phyloP scores from a whole-genome alignment of 441 rosid species.

The Viola pubescens region DNA sequence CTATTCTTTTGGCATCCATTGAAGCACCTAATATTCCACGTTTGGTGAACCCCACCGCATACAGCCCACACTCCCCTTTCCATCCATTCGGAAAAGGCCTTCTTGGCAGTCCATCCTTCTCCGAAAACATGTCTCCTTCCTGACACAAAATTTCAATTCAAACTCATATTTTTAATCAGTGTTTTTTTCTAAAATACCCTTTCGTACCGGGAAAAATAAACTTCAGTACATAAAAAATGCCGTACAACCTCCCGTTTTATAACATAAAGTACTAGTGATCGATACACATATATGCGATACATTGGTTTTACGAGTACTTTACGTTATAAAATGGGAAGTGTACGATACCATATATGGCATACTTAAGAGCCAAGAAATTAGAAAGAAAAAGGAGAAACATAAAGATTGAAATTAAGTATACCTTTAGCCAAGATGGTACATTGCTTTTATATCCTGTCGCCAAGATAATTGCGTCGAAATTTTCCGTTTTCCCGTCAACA shows the following conservation, averaged over 20 bases:
- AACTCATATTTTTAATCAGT: constrained; percentile 1
- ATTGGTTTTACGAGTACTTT: too few species aligned
- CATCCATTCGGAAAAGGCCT: constrained; percentile 66
- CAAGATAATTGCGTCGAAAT: constrained; percentile 66
- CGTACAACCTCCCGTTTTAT: too few species aligned
- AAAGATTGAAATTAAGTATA: constrained; percentile 17
- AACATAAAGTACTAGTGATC: too few species aligned
- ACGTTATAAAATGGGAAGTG: too few species aligned
- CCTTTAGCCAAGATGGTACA: constrained; percentile 84
- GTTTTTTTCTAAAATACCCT: too few species aligned
- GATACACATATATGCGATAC: too few species aligned
- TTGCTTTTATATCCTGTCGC: constrained; percentile 90
- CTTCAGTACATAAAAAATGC: background rate
- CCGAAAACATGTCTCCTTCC: constrained; percentile 61
- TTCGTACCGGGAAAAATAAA: too few species aligned
- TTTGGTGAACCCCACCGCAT: constrained; percentile 74
- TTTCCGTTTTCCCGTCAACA: constrained; percentile 51
- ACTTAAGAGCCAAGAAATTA: constrained; percentile 7
- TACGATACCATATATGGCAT: background rate
- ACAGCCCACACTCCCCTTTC: constrained; percentile 72
- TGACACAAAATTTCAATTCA: constrained; percentile 15
- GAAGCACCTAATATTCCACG: constrained; percentile 76
- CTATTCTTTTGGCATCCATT: constrained; percentile 53
- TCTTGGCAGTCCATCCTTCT: constrained; percentile 61
- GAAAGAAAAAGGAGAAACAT: background rate